These are phyloP conservation scores for Hydrangea macrophylla DNA, from an alignment of 148 eudicot genomes.

Conservation along the genomic window DNA sequence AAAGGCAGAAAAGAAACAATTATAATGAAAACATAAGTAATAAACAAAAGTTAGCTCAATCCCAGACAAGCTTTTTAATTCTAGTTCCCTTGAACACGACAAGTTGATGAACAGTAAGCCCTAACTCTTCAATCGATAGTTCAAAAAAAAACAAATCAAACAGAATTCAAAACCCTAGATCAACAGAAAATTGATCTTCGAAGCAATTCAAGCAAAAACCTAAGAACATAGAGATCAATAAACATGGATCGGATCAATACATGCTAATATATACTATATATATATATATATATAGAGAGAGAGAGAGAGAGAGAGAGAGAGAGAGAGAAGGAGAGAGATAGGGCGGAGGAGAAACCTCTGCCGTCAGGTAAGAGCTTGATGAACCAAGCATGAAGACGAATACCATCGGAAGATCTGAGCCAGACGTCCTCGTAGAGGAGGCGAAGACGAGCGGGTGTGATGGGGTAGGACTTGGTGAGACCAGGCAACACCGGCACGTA, in stretches of 20 bases:
- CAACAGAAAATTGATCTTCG: background rate
- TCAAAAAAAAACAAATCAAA: conserved; percentile 12
- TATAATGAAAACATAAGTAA: background rate
- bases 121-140: background rate
- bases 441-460: conserved; percentile 81
- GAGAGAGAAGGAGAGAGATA: too few species aligned
- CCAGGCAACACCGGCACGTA: conserved; percentile 96
- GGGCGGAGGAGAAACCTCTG: too few species aligned
- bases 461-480: conserved; percentile 79
- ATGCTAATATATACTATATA: background rate
- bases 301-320: too few species aligned
- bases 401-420: conserved; percentile 92
- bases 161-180: too few species aligned
- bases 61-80: background rate
- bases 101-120: background rate
- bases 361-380: conserved; percentile 73
- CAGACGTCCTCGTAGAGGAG: conserved; percentile 80
- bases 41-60: background rate
- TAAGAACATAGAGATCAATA: background rate
- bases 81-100: background rate
- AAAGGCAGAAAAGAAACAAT: background rate
- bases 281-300: background rate
- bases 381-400: conserved; percentile 91
- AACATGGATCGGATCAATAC: background rate
- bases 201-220: background rate